phyloP scores from a whole-genome alignment of 1,139 yeast species.

The Pneumocystis oryctolagi region DNA sequence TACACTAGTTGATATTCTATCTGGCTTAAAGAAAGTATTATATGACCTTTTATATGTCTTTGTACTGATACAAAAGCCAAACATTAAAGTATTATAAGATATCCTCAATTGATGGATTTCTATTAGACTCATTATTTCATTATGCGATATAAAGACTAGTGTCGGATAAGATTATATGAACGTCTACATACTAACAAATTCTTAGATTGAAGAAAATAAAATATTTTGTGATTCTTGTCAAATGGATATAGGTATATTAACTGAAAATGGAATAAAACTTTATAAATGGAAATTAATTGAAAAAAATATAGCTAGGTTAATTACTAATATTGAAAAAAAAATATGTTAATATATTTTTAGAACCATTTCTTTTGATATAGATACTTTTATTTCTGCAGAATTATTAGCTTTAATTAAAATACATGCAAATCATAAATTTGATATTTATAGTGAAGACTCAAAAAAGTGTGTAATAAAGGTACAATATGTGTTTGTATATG shows the following conservation, averaged over 20 bases:
- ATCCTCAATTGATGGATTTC: neutral
- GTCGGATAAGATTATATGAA: neutral
- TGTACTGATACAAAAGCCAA: conserved; percentile 16
- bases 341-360: neutral
- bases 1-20: neutral
- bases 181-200: neutral
- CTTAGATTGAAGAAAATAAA: neutral
- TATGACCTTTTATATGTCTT: conserved; percentile 5
- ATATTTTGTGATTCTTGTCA: neutral
- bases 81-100: conserved; percentile 8
- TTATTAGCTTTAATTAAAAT: conserved; percentile 10
- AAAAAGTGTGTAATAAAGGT: neutral
- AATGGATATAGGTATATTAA: neutral
- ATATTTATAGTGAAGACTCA: conserved; percentile 3
- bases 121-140: neutral
- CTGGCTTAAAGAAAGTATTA: conserved; percentile 14
- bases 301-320: neutral
- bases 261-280: neutral
- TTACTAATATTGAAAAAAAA: neutral
- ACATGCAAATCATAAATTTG: conserved; percentile 12
- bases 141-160: neutral
- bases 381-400: conserved; percentile 10
- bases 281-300: neutral
- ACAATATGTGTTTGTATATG: neutral
- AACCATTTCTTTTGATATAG: neutral